Evolutionary conservation across 2,329 filamentous ascomycete genomes (phyloP).

Genomic region (Didymella sp.): DNA sequence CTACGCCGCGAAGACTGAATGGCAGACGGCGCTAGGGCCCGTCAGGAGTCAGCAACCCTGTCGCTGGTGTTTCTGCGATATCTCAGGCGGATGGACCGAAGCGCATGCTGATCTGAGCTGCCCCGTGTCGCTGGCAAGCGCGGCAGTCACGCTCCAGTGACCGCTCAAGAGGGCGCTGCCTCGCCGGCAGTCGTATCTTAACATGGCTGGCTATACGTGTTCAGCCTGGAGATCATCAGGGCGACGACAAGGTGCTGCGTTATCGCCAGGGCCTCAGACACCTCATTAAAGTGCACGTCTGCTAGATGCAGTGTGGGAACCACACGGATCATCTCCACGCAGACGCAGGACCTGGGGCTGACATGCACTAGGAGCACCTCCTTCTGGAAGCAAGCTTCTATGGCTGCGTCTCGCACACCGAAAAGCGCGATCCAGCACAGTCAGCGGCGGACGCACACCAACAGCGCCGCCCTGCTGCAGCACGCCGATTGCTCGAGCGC

Average conservation of each 20-base stretch:
- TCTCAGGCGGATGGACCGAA: conserved; percentile 5
- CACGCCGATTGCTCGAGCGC: conserved; percentile 17
- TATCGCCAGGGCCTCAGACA: conserved; percentile 14
- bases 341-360: conserved; percentile 16
- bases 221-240: conserved; percentile 10
- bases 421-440: conserved; percentile 1
- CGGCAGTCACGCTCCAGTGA: conserved; percentile 3
- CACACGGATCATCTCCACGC: conserved; percentile 16
- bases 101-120: conserved; percentile 15
- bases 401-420: conserved; percentile 7
- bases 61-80: conserved; percentile 14
- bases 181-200: conserved; percentile 1
- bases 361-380: conserved; percentile 10
- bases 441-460: conserved; percentile 5
- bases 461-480: conserved; percentile 6
- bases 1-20: conserved; percentile 8
- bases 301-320: conserved; percentile 1
- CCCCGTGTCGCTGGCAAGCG: conserved; percentile 16
- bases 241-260: conserved; percentile 14
- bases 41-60: conserved; percentile 22
- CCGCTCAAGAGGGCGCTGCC: background rate
- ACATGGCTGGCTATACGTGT: background rate
- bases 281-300: conserved; percentile 20
- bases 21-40: conserved; percentile 13
- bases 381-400: conserved; percentile 12